A percentile compares a stretch with the other conserved stretches of the same genome.
phyloP scores from a whole-genome alignment of 805 yeast species.

The Candida easanensis region DNA sequence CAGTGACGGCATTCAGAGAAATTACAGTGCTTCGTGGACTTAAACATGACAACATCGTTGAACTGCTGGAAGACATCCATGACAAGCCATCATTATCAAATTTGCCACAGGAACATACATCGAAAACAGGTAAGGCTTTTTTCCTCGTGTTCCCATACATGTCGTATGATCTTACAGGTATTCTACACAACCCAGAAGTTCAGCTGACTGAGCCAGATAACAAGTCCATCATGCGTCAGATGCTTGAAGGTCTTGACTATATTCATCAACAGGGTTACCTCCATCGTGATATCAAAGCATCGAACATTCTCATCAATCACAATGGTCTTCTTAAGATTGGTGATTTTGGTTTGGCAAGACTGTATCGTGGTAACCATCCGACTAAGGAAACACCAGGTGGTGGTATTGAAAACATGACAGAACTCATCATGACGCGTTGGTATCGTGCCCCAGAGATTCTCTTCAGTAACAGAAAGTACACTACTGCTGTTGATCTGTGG shows the following conservation, averaged over 20 bases:
- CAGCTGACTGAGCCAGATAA: constrained; percentile 61
- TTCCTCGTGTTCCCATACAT: constrained; percentile 92
- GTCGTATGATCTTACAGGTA: constrained; percentile 88
- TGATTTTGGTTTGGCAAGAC: constrained; percentile 91
- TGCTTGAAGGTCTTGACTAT: constrained; percentile 76
- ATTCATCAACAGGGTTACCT: constrained; percentile 59
- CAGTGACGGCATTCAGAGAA: constrained; percentile 93
- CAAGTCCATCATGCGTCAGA: constrained; percentile 78
- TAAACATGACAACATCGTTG: constrained; percentile 68
- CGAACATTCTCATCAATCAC: constrained; percentile 81
- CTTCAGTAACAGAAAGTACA: constrained; percentile 79
- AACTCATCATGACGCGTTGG: constrained; percentile 95
- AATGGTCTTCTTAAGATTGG: constrained; percentile 84
- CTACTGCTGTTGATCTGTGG: constrained; percentile 97
- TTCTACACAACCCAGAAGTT: constrained; percentile 76
- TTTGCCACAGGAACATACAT: constrained; percentile 13
- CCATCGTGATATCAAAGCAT: constrained; percentile 94
- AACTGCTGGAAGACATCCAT: constrained; percentile 75
- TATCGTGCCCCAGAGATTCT: constrained; percentile 94
- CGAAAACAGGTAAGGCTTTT: constrained; percentile 39
- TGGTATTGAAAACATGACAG: constrained; percentile 47
- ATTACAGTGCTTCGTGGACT: constrained; percentile 75
- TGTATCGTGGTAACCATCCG: constrained; percentile 63
- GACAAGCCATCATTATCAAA: constrained; percentile 33
- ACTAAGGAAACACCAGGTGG: constrained; percentile 42